Percentiles rank a stretch among this genome's conserved stretches.
Evolutionary conservation across 768 basidiomycete species (phyloP).

Genomic region (Saitozyma podzolica): DNA sequence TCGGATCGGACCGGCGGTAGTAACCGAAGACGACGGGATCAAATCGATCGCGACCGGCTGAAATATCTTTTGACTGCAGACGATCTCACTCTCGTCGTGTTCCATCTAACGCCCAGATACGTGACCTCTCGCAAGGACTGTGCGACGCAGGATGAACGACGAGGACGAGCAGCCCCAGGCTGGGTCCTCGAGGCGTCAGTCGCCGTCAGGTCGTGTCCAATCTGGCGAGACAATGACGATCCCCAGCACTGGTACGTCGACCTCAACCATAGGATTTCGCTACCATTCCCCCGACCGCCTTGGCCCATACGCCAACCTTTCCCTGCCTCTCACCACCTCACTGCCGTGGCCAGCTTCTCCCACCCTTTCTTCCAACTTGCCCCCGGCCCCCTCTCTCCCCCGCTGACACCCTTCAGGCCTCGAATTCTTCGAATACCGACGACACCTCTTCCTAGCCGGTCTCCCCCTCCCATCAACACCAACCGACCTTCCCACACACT

Average conservation of each 20-base stretch:
- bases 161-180: not conserved
- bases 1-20: too few species aligned
- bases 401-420: slow-evolving; percentile 20
- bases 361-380: too few species aligned
- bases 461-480: slow-evolving; percentile 14
- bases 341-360: too few species aligned
- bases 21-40: too few species aligned
- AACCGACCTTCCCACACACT: slow-evolving; percentile 9
- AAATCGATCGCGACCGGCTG: too few species aligned
- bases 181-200: not conserved
- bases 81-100: too few species aligned
- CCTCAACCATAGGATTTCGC: not conserved
- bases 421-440: slow-evolving; percentile 44
- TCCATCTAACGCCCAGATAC: too few species aligned
- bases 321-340: too few species aligned
- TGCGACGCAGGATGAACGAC: not conserved
- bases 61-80: too few species aligned
- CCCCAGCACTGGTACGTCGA: slow-evolving; percentile 27
- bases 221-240: slow-evolving; percentile 15
- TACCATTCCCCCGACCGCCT: not conserved
- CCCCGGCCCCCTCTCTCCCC: too few species aligned
- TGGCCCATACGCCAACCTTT: too few species aligned
- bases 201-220: not conserved
- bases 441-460: slow-evolving; percentile 36
- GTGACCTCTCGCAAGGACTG: too few species aligned